A percentile compares a stretch with the other conserved stretches of the same genome.
Evolutionary conservation across 2,329 filamentous ascomycete species (phyloP).

Genomic region (Sarocladium oryzae): DNA sequence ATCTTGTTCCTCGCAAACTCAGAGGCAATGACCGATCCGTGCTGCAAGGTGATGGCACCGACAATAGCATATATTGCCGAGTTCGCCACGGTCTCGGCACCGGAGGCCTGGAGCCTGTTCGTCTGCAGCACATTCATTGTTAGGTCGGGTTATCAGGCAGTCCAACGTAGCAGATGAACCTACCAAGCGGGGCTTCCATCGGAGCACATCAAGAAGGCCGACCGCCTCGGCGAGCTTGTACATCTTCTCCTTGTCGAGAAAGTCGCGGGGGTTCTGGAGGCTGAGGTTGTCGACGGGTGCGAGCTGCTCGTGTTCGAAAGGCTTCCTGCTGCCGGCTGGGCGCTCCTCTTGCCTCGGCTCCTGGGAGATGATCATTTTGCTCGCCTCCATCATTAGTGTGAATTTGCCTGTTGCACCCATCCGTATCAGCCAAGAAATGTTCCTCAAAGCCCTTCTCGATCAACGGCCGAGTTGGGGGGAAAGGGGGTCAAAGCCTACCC

Average conservation of each 20-base stretch:
- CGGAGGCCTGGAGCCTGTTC: conserved; percentile 64
- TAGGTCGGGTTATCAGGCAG: conserved; percentile 2
- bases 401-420: conserved; percentile 23
- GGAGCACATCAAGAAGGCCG: conserved; percentile 66
- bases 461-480: neutral
- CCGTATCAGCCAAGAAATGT: conserved; percentile 12
- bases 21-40: conserved; percentile 72
- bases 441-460: neutral
- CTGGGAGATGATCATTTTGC: conserved; percentile 31
- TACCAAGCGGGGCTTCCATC: conserved; percentile 86
- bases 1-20: conserved; percentile 71
- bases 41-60: conserved; percentile 83
- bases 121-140: conserved; percentile 33
- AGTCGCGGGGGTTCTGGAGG: conserved; percentile 48
- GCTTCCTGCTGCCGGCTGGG: conserved; percentile 41
- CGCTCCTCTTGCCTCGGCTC: conserved; percentile 33
- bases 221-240: conserved; percentile 61
- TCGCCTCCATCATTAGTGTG: conserved; percentile 31
- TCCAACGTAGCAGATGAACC: conserved; percentile 18
- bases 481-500: conserved; percentile 47
- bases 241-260: conserved; percentile 61
- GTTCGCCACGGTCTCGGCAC: conserved; percentile 66
- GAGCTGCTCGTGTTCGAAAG: conserved; percentile 65
- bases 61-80: conserved; percentile 79
- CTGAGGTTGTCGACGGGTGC: conserved; percentile 69